Conservation (phyloP, 208 protist genomes). For the Angomonas deanei region DNA sequence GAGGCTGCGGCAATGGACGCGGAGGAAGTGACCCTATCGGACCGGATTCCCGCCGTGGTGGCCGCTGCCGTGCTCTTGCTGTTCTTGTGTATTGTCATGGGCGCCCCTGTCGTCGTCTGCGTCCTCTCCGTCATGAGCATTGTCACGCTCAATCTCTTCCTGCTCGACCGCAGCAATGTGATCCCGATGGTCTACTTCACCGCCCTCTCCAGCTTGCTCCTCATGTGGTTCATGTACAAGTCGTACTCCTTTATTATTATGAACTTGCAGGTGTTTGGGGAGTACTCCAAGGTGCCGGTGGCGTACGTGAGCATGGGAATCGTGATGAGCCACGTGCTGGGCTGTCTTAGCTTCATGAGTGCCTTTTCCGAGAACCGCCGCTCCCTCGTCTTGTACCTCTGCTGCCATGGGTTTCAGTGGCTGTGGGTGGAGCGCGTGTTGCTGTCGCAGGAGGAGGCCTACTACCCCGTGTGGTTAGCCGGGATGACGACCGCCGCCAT, state of each 20-base stretch:
- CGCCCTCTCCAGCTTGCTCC: slow-evolving; percentile 65
- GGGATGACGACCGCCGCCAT: slow-evolving; percentile 58
- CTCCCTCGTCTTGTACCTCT: slow-evolving; percentile 41
- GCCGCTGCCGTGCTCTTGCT: slow-evolving; percentile 25
- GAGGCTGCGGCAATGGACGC: slow-evolving; percentile 4
- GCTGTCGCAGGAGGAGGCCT: slow-evolving; percentile 73
- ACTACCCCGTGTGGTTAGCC: slow-evolving; percentile 72
- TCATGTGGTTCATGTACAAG: slow-evolving; percentile 87
- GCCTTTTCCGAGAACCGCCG: slow-evolving; percentile 59
- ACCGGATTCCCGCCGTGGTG: slow-evolving; percentile 25
- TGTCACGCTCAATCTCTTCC: slow-evolving; percentile 61
- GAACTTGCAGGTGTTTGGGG: slow-evolving; percentile 76
- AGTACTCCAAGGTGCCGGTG: slow-evolving; percentile 55
- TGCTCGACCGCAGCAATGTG: slow-evolving; percentile 61
- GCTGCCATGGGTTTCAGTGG: slow-evolving; percentile 63
- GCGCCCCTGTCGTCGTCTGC: slow-evolving; percentile 53
- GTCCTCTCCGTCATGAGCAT: slow-evolving; percentile 47
- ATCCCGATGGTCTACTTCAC: slow-evolving; percentile 72
- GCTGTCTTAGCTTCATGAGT: slow-evolving; percentile 67
- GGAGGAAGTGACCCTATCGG: background rate
- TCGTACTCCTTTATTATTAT: slow-evolving; percentile 85
- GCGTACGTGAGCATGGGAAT: slow-evolving; percentile 55
- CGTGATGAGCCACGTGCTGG: slow-evolving; percentile 75
- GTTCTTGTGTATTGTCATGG: slow-evolving; percentile 33
- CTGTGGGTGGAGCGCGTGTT: slow-evolving; percentile 82